A percentile compares a stretch with the other conserved stretches of the same genome.
These are phyloP conservation scores for Lentinula sp. DNA, from an alignment of 768 basidiomycete genomes.

Conservation along the genomic window DNA sequence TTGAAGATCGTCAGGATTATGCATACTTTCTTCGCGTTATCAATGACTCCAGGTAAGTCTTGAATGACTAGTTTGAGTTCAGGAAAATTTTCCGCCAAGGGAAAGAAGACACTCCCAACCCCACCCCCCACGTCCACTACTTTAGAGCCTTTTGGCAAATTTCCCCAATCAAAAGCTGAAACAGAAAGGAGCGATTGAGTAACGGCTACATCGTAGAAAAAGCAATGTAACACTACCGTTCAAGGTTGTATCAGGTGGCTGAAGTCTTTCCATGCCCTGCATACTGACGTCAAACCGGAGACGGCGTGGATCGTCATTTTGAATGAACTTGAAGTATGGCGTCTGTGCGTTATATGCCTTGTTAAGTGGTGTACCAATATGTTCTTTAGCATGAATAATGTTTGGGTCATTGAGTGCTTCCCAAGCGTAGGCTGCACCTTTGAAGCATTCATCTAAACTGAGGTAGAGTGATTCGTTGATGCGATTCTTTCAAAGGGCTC, in stretches of 20 bases:
- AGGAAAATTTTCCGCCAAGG: conserved; percentile 7
- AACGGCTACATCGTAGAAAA: neutral
- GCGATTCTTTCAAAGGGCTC: neutral
- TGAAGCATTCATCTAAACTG: conserved; percentile 16
- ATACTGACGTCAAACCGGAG: conserved; percentile 20
- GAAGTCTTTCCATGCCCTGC: conserved; percentile 12
- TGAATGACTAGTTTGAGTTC: conserved; percentile 10
- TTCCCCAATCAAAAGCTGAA: conserved; percentile 3
- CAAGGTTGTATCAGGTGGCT: conserved; percentile 12
- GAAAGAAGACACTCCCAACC: conserved; percentile 6
- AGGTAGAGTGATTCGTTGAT: neutral
- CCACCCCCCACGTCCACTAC: conserved; percentile 14
- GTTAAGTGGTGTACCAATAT: conserved; percentile 8
- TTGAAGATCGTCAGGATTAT: neutral
- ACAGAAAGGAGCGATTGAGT: neutral
- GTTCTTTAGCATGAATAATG: conserved; percentile 5
- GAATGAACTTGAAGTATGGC: conserved; percentile 16
- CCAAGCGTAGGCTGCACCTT: conserved; percentile 12
- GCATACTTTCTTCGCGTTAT: conserved; percentile 8
- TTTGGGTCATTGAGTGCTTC: conserved; percentile 11
- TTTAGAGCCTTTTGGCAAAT: conserved; percentile 4
- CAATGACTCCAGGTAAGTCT: conserved; percentile 9
- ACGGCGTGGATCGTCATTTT: conserved; percentile 12
- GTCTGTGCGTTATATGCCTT: conserved; percentile 8
- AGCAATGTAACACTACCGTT: conserved; percentile 6